Evolutionary conservation across 805 yeast genomes (phyloP), one percentile per base, ranked within the genome.

Genomic region (Ascoidea rubescens): DNA sequence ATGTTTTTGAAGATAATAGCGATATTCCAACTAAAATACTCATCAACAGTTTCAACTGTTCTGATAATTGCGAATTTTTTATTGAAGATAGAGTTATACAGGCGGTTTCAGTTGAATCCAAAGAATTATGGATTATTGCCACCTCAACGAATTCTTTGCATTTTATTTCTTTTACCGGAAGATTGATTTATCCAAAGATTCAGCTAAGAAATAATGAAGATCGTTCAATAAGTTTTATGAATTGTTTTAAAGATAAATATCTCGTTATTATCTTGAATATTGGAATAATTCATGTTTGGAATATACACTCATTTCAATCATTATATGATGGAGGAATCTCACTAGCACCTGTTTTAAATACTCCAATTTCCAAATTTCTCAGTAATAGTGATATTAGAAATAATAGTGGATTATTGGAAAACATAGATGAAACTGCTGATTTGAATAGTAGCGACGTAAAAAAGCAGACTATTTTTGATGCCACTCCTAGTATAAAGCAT

Each of bases 281-380:
- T n/a, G 83, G 81, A 4, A 61, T 75, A 48, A 50, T 80, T 1
- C 73, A 72, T 59, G 64, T 71, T 1, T 82, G 82, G 82, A 66
- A 75, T 55, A 54, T 80, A n/a, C 56, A 55, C 5, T 55, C 57
- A 5, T 59, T 71, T 31, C 59, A 61, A 33, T 67, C 65, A 1
- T 50, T 75, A 0, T 54, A 77, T 43, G 62, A 62, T 37, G 73
- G 72, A 1, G 73, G 72, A 1, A 67, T 78, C 1, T 75, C 84
- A 1, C 55, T 82, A 31, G 78, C 86, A 0, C 73, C 82, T 0
- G 66, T 80, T 2, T 58, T 80, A 52, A 78, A 78, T 59, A 37
- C 44, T 10, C 14, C 43, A 37, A 21, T 21, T 21, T 21, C 28
- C 28, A 21, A 21, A 21, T 21, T 21, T 21, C 28, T 21, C 28